Evolutionary conservation across 192 early-diverging fungal genomes (phyloP), one percentile per base, ranked within the genome.

Genomic region (Podila epicladia): DNA sequence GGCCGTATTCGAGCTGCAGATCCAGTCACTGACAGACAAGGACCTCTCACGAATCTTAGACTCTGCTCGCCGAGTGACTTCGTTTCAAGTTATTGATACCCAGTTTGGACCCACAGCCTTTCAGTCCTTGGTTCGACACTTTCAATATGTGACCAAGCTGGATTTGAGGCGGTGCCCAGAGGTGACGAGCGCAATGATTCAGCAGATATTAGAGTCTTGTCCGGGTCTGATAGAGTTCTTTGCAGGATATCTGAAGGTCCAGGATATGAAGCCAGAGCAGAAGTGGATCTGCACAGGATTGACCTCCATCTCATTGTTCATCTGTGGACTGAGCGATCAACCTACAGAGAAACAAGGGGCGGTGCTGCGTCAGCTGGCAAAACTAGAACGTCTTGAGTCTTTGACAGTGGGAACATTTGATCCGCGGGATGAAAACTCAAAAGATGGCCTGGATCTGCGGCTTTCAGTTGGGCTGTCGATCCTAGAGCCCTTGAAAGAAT

Each of bases 211-310:
- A 29, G 50, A 28, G 9, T 65, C 63, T n/a, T 73, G 72, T 28
- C 58, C 58, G 12, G 9, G 26, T 2, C 32, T 73, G 58, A n/a
- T 12, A 6, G 58, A 50, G 8, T 61, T 61, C 31, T 58, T 57
- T 20, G 63, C 64, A 15, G 41, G 31, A 26, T 20, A 19, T 9
- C 33, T 73, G 41, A 29, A 65, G 9, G 72, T 64, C 2, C 33
- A 58, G 20, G 72, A 73, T 51, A 73, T 66, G 22, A 63, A 53
- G 6, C 33, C 6, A 33, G 33, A 33, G 28, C 64, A 65, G 19
- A 58, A 66, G 37, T 73, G 72, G 72, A 45, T 66, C 31, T 73
- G 72, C 48, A 65, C 28, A 5, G 4, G 17, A 28, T 15, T 73
- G 24, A 35, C 45, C 4, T 60, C 28, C 12, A 5, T 73, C 9